Evolutionary conservation across 768 basidiomycete species (phyloP), one percentile per base, ranked within the genome.

Genomic region (Omphalotus guepiniiformis): DNA sequence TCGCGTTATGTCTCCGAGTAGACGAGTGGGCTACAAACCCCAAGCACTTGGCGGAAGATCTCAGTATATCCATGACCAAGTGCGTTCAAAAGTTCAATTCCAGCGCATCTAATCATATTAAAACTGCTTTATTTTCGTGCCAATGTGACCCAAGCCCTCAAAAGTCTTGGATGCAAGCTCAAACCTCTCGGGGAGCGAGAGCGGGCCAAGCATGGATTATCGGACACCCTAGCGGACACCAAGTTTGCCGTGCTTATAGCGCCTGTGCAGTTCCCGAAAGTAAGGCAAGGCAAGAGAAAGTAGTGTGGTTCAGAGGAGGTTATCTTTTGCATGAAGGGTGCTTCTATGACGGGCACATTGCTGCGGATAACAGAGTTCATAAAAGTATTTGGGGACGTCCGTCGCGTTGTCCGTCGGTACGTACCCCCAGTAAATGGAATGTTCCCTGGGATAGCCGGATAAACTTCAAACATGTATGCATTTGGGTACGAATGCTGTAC

Each of bases 201-300:
- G 52, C 74, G 91, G 6, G 80, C 82, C 49, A 72, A 75, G 51
- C 70, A 88, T 29, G 87, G 89, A 8, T 66, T 93, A 16, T 74
- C 84, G 0, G 75, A 83, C 38, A 74, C 71, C 26, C 79, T 78
- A 2, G 82, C 74, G 6, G 78, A 77, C 29, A 74, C 74, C 34
- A 88, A 86, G 59, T 75, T 83, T 44, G 93, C 93, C 0, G 69
- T 85, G 1, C 71, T 98, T 46, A 78, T 68, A 35, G 77, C 81
- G 0, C 94, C 94, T 2, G 73, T 95, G 1, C 72, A 78, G 51
- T 96, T 96, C 67, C 93, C 93, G 0, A 88, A 87, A 58, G 73
- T 76, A 18, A 63, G 65, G 48, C 58, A 65, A 39, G 67, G 66
- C 59, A 66, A 67, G 56, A 70, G 64, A 52, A 63, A 55, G 27